phyloP scores from a whole-genome alignment of 192 early-diverging fungal species.

The Dissophora ornata region DNA sequence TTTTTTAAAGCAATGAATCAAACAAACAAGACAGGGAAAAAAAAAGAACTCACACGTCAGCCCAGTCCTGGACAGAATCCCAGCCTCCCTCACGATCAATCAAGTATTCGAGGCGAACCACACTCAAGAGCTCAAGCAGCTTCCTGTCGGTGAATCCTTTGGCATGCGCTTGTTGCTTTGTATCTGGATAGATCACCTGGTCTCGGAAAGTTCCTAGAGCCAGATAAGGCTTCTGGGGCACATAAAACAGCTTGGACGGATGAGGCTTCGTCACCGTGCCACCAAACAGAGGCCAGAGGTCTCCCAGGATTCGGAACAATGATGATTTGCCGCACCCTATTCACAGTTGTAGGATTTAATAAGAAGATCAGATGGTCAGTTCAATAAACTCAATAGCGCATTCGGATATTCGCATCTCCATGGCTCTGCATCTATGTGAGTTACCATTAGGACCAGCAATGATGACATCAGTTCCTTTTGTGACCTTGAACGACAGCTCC shows the following conservation, averaged over 20 bases:
- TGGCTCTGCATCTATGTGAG: too few relatives aligned
- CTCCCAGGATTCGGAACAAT: constrained; percentile 73
- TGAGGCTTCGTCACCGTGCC: constrained; percentile 67
- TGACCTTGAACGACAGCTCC: constrained; percentile 76
- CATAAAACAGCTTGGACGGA: constrained; percentile 79
- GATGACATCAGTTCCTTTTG: constrained; percentile 78
- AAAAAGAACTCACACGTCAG: constrained; percentile 77
- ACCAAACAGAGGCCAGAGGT: constrained; percentile 74
- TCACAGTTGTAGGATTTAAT: too few relatives aligned
- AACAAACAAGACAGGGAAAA: too few relatives aligned
- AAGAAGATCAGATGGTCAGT: too few relatives aligned
- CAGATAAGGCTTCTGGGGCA: constrained; percentile 90
- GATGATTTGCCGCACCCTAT: constrained; percentile 65
- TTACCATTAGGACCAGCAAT: constrained; percentile 74
- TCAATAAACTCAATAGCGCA: too few relatives aligned
- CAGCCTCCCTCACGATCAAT: constrained; percentile 79
- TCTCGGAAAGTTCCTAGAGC: constrained; percentile 83
- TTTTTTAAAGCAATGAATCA: too few relatives aligned
- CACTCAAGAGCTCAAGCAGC: constrained; percentile 71
- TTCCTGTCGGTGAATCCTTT: constrained; percentile 74
- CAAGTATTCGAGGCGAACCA: constrained; percentile 76
- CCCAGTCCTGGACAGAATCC: constrained; percentile 80
- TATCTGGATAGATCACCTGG: constrained; percentile 89
- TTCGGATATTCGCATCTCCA: too few relatives aligned
- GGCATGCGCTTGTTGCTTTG: constrained; percentile 66